Evolutionary conservation across 2,329 filamentous ascomycete species (phyloP), one percentile per base, ranked within the genome.

Genomic region (Aspergillus awamori): DNA sequence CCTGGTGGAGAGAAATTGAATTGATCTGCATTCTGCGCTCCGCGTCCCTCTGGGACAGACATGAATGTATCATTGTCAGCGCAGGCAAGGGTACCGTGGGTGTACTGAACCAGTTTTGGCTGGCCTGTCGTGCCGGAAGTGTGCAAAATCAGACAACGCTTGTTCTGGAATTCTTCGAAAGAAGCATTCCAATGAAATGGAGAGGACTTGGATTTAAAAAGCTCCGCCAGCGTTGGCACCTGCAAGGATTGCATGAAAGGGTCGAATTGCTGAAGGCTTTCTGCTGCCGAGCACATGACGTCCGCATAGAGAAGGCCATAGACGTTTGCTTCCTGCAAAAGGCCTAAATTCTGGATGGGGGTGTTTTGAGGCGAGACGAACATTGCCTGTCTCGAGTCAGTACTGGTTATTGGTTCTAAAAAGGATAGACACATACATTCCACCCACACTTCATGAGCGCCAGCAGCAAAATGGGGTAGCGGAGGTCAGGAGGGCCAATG

Each of bases 391-490:
- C 7, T 51, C 15, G 5, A 10, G 11, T 51, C 8, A 51, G 47
- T 33, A 8, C 22, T 8, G n/a, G 11, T 1, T 11, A 11, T 33
- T 30, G 15, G 3, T 28, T 20, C 2, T 17, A 10, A 10, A 8
- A 8, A 11, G 8, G 28, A 20, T 20, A 10, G 8, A 10, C 15
- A 41, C 53, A 20, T 26, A 55, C 39, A 30, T 28, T 41, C 53
- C 38, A 30, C 26, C 53, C 36, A 13, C 53, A 30, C 28, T 55
- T 55, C 33, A 41, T 30, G 53, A 55, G 38, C 20, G 53, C 33
- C 28, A 55, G n/a, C 20, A 41, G 38, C 38, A 55, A 8, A 39
- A 69, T 57, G 20, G 47, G 47, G 47, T 51, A 51, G 24, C 47
- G 47, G 47, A 51, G 47, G 26, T 51, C 47, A 51, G 47, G n/a